These are phyloP conservation scores for Aspergillus kassunensis DNA, from an alignment of 495 filamentous ascomycete genomes.

Conservation along the genomic window DNA sequence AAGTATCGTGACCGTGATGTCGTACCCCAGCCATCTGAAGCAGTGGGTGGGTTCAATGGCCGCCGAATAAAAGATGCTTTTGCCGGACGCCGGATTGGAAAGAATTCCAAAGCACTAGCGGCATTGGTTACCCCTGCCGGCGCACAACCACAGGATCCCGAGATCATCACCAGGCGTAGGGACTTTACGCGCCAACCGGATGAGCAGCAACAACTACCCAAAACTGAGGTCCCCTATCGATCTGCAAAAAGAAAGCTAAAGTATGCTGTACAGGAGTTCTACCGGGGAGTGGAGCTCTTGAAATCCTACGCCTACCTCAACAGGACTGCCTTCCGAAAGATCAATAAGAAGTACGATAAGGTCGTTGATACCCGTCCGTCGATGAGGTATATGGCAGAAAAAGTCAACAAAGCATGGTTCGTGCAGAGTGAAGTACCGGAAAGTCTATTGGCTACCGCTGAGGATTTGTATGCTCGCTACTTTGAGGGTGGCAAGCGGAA, in stretches of 20 bases:
- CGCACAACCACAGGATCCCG: constrained; percentile 25
- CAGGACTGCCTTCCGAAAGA: constrained; percentile 88
- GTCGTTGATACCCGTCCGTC: constrained; percentile 70
- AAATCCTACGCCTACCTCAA: constrained; percentile 89
- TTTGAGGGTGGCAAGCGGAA: constrained; percentile 90
- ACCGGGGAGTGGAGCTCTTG: constrained; percentile 83
- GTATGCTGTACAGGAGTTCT: constrained; percentile 84
- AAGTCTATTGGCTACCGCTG: constrained; percentile 67
- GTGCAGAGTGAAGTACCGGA: constrained; percentile 81
- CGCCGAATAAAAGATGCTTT: constrained; percentile 26
- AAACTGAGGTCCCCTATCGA: constrained; percentile 67
- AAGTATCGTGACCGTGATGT: constrained; percentile 26
- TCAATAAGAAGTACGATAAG: constrained; percentile 99
- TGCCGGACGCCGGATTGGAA: constrained; percentile 46
- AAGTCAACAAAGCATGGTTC: constrained; percentile 86
- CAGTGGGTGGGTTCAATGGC: constrained; percentile 23
- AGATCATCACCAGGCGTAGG: constrained; percentile 38
- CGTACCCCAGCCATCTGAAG: constrained; percentile 16
- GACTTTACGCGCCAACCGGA: constrained; percentile 61
- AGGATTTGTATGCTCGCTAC: constrained; percentile 90
- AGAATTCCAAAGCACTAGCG: constrained; percentile 53
- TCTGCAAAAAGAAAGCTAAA: constrained; percentile 89
- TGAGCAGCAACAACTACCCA: constrained; percentile 23
- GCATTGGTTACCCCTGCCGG: constrained; percentile 46
- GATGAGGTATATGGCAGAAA: constrained; percentile 83